Percentiles rank a stretch among this genome's conserved stretches.
Conservation (phyloP, 1,139 yeast species). For the Suhomyces wounanorum region DNA sequence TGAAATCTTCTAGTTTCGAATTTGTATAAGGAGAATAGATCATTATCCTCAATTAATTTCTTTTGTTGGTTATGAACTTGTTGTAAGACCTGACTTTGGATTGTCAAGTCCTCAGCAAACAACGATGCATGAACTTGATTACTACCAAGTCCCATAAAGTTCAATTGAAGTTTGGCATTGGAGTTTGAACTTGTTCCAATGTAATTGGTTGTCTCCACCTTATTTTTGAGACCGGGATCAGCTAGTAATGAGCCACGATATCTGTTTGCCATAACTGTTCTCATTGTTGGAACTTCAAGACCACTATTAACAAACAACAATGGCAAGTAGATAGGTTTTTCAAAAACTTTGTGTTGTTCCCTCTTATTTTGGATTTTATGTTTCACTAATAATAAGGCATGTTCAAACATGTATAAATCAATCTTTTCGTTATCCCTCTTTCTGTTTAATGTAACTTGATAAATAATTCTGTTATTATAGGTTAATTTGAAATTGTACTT, state of each 20-base stretch:
- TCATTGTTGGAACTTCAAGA: constrained; percentile 71
- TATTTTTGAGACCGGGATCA: constrained; percentile 38
- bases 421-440: constrained; percentile 77
- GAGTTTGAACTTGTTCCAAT: constrained; percentile 23
- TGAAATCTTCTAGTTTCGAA: constrained; percentile 72
- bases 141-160: constrained; percentile 48
- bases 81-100: constrained; percentile 79
- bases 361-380: constrained; percentile 86
- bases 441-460: constrained; percentile 70
- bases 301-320: constrained; percentile 74
- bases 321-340: constrained; percentile 90
- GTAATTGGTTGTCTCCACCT: constrained; percentile 31
- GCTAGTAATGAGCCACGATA: constrained; percentile 42
- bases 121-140: constrained; percentile 47
- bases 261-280: constrained; percentile 45
- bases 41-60: constrained; percentile 68
- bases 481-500: constrained; percentile 64
- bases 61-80: constrained; percentile 79
- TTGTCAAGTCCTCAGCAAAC: constrained; percentile 54
- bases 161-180: constrained; percentile 47
- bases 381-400: constrained; percentile 81
- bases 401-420: constrained; percentile 85
- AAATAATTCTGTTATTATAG: constrained; percentile 78
- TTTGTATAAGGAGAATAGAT: constrained; percentile 77
- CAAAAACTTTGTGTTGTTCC: constrained; percentile 88